A percentile compares a stretch with the other conserved stretches of the same genome.
Conservation (phyloP, 139 green algal species). For the Chlamydomonas applanata region DNA sequence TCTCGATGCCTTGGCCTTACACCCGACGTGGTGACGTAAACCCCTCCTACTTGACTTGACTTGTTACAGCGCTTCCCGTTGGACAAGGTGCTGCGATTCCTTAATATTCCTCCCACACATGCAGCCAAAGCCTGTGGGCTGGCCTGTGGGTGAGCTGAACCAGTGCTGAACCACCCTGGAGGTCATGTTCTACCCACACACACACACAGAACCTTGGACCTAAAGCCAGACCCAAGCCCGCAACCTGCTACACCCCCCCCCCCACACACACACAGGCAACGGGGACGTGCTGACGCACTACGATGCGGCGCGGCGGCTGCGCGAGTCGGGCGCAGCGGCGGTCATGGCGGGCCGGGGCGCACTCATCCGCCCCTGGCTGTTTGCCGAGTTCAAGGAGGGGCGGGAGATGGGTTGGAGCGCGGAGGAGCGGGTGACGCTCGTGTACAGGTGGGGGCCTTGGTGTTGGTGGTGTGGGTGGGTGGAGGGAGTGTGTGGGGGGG, state of each 20-base stretch:
- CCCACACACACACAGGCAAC: too few relatives aligned
- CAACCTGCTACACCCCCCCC: too few relatives aligned
- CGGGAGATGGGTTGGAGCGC: background rate
- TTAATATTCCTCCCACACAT: too few relatives aligned
- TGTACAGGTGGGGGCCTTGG: background rate
- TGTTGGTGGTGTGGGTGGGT: background rate
- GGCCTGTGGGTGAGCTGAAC: too few relatives aligned
- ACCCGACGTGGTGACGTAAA: too few relatives aligned
- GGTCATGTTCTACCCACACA: constrained; percentile 66
- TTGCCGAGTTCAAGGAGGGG: constrained; percentile 68
- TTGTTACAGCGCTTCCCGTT: too few relatives aligned
- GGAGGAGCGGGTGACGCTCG: background rate
- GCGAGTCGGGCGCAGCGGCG: constrained; percentile 19
- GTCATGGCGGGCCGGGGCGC: constrained; percentile 91
- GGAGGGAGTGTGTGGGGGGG: background rate
- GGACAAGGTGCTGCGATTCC: too few relatives aligned
- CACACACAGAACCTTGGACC: constrained; percentile 85
- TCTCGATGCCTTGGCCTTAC: too few relatives aligned
- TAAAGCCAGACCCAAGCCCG: too few relatives aligned
- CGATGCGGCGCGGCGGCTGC: constrained; percentile 66
- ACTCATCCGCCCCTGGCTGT: constrained; percentile 99
- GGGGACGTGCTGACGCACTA: constrained; percentile 83
- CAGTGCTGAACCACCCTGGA: too few relatives aligned
- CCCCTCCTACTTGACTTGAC: too few relatives aligned
- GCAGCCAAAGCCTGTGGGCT: too few relatives aligned